Percentiles rank a stretch among this genome's conserved stretches.
Evolutionary conservation across 208 protist genomes (phyloP).

Genomic region (Crithidia brevicula): DNA sequence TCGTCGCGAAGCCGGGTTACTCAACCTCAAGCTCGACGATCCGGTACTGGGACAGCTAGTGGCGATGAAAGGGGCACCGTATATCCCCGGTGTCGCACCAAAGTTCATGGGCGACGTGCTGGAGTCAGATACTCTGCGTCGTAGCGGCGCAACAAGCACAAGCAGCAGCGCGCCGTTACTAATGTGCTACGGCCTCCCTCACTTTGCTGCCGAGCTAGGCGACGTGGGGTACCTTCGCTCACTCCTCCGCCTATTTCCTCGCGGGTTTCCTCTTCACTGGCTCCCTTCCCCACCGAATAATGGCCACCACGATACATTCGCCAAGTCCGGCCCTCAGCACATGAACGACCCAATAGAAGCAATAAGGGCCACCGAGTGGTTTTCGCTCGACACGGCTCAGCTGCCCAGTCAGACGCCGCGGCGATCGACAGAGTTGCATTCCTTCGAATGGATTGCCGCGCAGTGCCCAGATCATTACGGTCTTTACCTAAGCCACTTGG

Average conservation of each 20-base stretch:
- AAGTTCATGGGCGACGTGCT: conserved; percentile 11
- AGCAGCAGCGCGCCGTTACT: no score
- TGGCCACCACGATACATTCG: neutral
- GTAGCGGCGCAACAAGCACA: neutral
- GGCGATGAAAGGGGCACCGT: neutral
- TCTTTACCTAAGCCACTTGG: conserved; percentile 46
- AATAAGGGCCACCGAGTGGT: neutral
- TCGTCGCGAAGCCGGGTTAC: conserved; percentile 43
- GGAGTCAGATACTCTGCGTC: neutral
- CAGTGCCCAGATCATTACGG: conserved; percentile 39
- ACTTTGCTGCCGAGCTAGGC: conserved; percentile 62
- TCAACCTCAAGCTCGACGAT: conserved; percentile 52
- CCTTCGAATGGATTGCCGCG: conserved; percentile 40
- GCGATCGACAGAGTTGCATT: neutral
- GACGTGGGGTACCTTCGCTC: conserved; percentile 25
- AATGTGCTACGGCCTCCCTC: conserved; percentile 49
- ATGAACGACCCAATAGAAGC: no score
- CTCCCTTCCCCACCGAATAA: neutral
- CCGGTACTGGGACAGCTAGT: conserved; percentile 10
- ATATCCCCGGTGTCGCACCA: neutral
- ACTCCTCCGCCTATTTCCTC: neutral
- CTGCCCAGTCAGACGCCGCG: neutral
- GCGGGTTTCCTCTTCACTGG: conserved; percentile 22
- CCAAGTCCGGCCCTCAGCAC: neutral
- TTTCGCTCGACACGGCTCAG: neutral